These are phyloP conservation scores for Candida arabinofermentans DNA, from an alignment of 805 yeast genomes.

Conservation along the genomic window DNA sequence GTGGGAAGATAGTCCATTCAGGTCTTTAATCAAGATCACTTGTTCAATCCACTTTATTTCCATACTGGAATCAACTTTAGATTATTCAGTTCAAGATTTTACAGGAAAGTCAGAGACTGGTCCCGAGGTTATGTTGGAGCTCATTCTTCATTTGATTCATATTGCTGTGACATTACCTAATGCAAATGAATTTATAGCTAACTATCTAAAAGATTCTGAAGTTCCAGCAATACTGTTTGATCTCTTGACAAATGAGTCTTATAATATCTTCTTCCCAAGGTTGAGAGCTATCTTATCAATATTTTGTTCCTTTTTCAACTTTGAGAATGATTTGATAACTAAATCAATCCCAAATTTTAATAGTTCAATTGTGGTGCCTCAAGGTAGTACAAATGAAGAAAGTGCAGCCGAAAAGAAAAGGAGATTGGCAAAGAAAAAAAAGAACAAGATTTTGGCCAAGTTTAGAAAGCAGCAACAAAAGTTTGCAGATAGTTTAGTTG, in stretches of 20 bases:
- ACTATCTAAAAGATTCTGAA: conserved; percentile 9
- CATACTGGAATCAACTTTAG: conserved; percentile 48
- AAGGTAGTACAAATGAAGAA: conserved; percentile 22
- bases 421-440: conserved; percentile 63
- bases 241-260: conserved; percentile 39
- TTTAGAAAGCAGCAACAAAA: conserved; percentile 74
- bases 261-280: conserved; percentile 44
- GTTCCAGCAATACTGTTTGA: conserved; percentile 32
- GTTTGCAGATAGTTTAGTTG: conserved; percentile 52
- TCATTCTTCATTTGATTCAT: conserved; percentile 66
- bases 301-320: conserved; percentile 6
- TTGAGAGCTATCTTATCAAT: conserved; percentile 49
- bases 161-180: conserved; percentile 45
- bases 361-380: conserved; percentile 5
- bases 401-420: conserved; percentile 56
- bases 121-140: conserved; percentile 53
- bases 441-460: conserved; percentile 68
- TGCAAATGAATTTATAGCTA: conserved; percentile 17
- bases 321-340: conserved; percentile 27
- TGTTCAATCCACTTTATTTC: conserved; percentile 48
- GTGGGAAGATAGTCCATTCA: conserved; percentile 37
- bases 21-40: conserved; percentile 46
- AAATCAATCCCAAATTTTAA: conserved; percentile 37
- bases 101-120: conserved; percentile 20
- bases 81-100: conserved; percentile 27